These are phyloP conservation scores for Nicotiana paniculata DNA, from an alignment of 257 asterid species.

Conservation along the genomic window DNA sequence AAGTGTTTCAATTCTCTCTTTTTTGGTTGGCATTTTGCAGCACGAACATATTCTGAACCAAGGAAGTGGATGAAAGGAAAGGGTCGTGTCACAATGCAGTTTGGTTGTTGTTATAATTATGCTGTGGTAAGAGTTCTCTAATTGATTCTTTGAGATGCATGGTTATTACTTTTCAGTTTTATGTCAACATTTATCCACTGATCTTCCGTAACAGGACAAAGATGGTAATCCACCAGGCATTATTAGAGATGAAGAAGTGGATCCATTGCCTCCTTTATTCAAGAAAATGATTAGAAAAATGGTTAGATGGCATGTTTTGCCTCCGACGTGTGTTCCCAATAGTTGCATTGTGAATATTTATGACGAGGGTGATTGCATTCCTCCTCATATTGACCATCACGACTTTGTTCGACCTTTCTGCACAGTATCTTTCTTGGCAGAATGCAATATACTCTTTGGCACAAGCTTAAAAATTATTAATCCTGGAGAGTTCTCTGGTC, in stretches of 20 bases:
- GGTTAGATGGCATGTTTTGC: constrained; percentile 67
- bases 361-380: constrained; percentile 87
- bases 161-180: not conserved
- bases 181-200: not conserved
- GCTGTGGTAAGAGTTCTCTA: constrained; percentile 37
- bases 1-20: not conserved
- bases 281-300: constrained; percentile 69
- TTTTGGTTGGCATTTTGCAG: constrained; percentile 29
- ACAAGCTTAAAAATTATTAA: constrained; percentile 47
- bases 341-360: constrained; percentile 90
- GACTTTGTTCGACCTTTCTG: constrained; percentile 86
- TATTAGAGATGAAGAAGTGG: constrained; percentile 51
- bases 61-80: constrained; percentile 89
- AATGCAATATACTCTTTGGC: constrained; percentile 73
- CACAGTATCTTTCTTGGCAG: constrained; percentile 73
- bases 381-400: constrained; percentile 86
- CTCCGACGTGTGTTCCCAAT: constrained; percentile 72
- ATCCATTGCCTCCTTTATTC: constrained; percentile 64
- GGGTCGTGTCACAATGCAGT: constrained; percentile 78
- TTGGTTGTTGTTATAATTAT: constrained; percentile 89
- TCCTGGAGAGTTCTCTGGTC: constrained; percentile 79
- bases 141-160: not conserved
- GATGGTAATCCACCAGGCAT: constrained; percentile 86
- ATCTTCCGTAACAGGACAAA: constrained; percentile 41
- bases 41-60: constrained; percentile 72